Base-by-base conservation (phyloP, 1,284 basidiomycete genomes). In the Coniophora puteana region DNA sequence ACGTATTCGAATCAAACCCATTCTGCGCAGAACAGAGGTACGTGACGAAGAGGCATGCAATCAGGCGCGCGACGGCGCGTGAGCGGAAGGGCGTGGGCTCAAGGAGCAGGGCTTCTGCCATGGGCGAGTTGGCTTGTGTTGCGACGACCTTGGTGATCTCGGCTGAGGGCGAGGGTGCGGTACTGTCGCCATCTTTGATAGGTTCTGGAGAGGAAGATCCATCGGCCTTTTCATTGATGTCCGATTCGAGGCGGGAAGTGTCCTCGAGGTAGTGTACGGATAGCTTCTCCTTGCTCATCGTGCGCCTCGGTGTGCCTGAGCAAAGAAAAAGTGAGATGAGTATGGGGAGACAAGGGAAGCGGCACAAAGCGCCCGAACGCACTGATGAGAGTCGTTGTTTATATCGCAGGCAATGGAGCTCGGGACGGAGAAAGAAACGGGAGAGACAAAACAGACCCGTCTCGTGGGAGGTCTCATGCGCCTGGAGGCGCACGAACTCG, bases 1-100 rank as follows among this genome's bases (percentile, higher is more conserved):
- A 50, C 8, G 48, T 45, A 24, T 45, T 47, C 22, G 41, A 43
- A 39, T 49, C 48, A 30, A 48, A 50, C 8, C 48, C 50, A 31
- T 51, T 51, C 17, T 44, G 46, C 21, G 48, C 44, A 14, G 43
- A 44, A 31, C 46, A 46, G 17, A 50, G 37, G 38, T 48, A 51
- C 4, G 46, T 44, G 24, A 46, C 41, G 22, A 50, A 48, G 10
- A 49, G 38, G 29, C 36, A 38, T 13, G 38, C 29, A 30, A 41
- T 47, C 2, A 49, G 41, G 11, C 24, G 23, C 25, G 47, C 34
- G 27, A 35, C 45, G n/a, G 27, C 41, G n/a, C 21, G 23, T 17
- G 46, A 47, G 14, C 30, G 30, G 14, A 45, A 41, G 14, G 26
- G 37, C 13, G 43, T 40, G 11, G 36, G 38, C 20, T 45, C 43